phyloP scores from a whole-genome alignment of 192 early-diverging fungal species.

The Backusella tuberculispora region DNA sequence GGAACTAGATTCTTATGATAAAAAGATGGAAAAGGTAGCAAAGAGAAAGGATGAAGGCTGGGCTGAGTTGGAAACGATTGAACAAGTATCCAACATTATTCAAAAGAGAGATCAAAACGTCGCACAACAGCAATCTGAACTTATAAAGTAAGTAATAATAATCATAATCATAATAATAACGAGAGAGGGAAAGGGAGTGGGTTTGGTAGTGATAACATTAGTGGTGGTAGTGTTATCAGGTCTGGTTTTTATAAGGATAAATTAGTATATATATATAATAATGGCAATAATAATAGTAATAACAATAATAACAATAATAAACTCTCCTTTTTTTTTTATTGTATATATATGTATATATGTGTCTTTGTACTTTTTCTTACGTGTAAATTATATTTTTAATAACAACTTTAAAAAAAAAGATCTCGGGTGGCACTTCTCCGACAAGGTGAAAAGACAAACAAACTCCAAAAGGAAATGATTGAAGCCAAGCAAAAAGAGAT shows the following conservation, averaged over 20 bases:
- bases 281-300: not conserved
- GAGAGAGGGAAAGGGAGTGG: too few species aligned
- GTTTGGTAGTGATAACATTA: not conserved
- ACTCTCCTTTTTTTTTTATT: too few species aligned
- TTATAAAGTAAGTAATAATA: not conserved
- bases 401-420: not conserved
- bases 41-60: not conserved
- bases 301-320: not conserved
- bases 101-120: slow-evolving; percentile 3
- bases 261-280: not conserved
- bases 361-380: too few species aligned
- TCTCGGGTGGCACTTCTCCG: not conserved
- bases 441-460: not conserved
- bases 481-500: not conserved
- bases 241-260: not conserved
- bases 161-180: not conserved
- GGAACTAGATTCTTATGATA: not conserved
- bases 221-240: not conserved
- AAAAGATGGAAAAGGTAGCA: slow-evolving; percentile 8
- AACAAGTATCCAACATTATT: not conserved
- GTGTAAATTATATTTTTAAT: too few species aligned
- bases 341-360: too few species aligned
- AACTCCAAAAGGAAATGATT: not conserved
- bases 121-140: not conserved
- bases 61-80: too few species aligned